Percentiles rank a stretch among this genome's conserved stretches.
Conservation (phyloP, 495 filamentous ascomycete genomes). For the Chaetomidium leptoderma region DNA sequence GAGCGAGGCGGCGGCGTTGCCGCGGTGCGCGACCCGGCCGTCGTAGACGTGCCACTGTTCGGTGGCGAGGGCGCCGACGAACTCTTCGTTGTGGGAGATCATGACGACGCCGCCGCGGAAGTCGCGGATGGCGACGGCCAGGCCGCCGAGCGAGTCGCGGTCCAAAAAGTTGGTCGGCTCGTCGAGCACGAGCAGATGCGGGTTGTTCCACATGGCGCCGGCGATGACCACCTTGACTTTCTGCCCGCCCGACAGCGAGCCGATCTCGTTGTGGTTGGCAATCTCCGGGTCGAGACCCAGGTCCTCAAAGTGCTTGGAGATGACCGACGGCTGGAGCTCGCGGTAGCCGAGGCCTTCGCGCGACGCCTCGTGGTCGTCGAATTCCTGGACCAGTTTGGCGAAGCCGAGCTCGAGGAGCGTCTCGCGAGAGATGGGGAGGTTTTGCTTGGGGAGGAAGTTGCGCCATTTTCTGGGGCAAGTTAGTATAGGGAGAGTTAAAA, state of each 20-base stretch:
- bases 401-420: slow-evolving; percentile 82
- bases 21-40: slow-evolving; percentile 80
- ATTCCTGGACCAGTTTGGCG: slow-evolving; percentile 91
- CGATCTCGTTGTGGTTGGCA: slow-evolving; percentile 97
- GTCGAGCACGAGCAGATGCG: slow-evolving; percentile 93
- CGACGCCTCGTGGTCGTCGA: slow-evolving; percentile 96
- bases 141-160: slow-evolving; percentile 89
- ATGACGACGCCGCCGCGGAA: slow-evolving; percentile 97
- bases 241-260: slow-evolving; percentile 94
- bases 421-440: slow-evolving; percentile 88
- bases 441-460: slow-evolving; percentile 81
- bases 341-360: slow-evolving; percentile 96
- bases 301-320: slow-evolving; percentile 97
- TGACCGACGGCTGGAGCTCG: slow-evolving; percentile 83
- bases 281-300: slow-evolving; percentile 95
- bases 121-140: slow-evolving; percentile 94
- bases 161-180: slow-evolving; percentile 99
- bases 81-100: slow-evolving; percentile 99
- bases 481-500: slow-evolving; percentile 8
- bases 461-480: slow-evolving; percentile 68
- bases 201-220: slow-evolving; percentile 99
- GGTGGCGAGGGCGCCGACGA: slow-evolving; percentile 87
- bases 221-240: slow-evolving; percentile 99
- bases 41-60: slow-evolving; percentile 94
- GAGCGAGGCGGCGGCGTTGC: slow-evolving; percentile 61